Evolutionary conservation across 805 yeast species (phyloP).

Genomic region (Kregervanrija delftensis): DNA sequence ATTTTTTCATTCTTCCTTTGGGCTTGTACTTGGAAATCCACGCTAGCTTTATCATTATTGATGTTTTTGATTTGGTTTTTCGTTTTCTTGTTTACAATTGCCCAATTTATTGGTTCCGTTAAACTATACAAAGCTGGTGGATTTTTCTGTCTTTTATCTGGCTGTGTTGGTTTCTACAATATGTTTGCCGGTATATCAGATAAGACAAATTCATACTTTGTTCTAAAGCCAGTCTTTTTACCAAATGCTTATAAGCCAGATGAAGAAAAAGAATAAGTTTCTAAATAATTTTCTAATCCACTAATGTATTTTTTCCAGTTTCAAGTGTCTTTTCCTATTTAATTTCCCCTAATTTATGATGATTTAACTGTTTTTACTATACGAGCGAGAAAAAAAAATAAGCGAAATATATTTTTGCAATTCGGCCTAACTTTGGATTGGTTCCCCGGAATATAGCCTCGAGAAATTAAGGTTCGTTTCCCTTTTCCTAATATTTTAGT

Average conservation of each 20-base stretch:
- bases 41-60: slow-evolving; percentile 33
- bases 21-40: slow-evolving; percentile 42
- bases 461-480: no score
- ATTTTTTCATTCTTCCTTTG: slow-evolving; percentile 41
- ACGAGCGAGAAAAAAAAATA: no score
- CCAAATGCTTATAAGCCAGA: slow-evolving; percentile 32
- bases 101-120: slow-evolving; percentile 31
- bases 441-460: no score
- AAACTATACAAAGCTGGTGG: slow-evolving; percentile 40
- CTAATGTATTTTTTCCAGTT: neutral
- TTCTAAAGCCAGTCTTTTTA: slow-evolving; percentile 41
- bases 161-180: slow-evolving; percentile 39
- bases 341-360: neutral
- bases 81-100: slow-evolving; percentile 38
- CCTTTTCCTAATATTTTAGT: no score
- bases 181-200: slow-evolving; percentile 43
- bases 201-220: slow-evolving; percentile 50
- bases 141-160: slow-evolving; percentile 36
- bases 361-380: no score
- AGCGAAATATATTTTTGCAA: no score
- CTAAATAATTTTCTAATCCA: neutral
- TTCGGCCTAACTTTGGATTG: no score
- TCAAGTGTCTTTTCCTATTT: neutral
- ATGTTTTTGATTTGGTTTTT: slow-evolving; percentile 40
- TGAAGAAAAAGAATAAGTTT: slow-evolving; percentile 3